Percentiles rank a stretch among this genome's conserved stretches.
phyloP scores from a whole-genome alignment of 1,284 basidiomycete genomes.

The Ganoderma meredithae region DNA sequence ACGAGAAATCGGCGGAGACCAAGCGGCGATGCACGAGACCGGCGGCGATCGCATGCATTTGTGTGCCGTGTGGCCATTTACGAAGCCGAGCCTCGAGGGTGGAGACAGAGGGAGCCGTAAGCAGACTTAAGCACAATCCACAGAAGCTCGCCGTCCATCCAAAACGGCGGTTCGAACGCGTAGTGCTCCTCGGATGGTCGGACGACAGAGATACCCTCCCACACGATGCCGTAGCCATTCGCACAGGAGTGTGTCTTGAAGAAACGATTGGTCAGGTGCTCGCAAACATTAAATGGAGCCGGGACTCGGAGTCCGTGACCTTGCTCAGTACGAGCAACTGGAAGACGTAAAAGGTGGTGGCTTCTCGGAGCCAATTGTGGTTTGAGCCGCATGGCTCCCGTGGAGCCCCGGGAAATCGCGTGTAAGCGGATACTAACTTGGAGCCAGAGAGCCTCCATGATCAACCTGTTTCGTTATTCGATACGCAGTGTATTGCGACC shows the following conservation, averaged over 20 bases:
- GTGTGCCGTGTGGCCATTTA: no score
- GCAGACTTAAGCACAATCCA: neutral
- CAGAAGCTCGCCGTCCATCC: neutral
- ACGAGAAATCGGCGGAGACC: neutral
- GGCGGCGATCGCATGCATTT: neutral
- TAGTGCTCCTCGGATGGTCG: neutral
- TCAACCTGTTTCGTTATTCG: neutral
- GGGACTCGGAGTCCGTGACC: neutral
- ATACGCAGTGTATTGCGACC: neutral
- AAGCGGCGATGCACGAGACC: neutral
- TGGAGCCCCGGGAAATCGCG: neutral
- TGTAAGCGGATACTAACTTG: neutral
- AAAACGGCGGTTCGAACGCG: neutral
- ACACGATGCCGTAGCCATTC: constrained; percentile 1
- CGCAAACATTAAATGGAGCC: neutral
- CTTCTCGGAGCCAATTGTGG: neutral
- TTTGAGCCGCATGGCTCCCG: neutral
- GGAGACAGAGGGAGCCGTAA: neutral
- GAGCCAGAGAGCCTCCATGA: neutral
- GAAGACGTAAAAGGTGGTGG: neutral
- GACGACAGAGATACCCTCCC: neutral
- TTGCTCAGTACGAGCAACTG: neutral
- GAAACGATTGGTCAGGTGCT: neutral
- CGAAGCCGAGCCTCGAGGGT: neutral
- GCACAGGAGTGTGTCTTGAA: neutral